These are phyloP conservation scores for Heliamphora exappendiculata DNA, from an alignment of 148 eudicot genomes.

Conservation along the genomic window DNA sequence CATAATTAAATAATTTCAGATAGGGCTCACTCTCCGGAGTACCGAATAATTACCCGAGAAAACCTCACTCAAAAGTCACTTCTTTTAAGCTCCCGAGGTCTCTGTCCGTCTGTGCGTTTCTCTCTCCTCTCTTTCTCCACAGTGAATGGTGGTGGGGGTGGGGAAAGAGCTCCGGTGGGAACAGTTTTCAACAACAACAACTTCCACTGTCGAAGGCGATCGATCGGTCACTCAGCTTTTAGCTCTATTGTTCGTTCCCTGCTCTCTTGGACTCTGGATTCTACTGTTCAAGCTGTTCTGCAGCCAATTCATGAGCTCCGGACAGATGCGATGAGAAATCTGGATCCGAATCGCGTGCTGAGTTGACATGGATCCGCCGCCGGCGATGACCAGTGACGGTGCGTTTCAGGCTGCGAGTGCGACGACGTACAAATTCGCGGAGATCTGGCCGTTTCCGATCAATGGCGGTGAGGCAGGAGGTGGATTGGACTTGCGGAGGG, in stretches of 20 bases:
- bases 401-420: conserved; percentile 19
- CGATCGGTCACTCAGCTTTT: conserved; percentile 11
- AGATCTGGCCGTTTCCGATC: conserved; percentile 69
- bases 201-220: conserved; percentile 23
- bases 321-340: not conserved
- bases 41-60: conserved; percentile 55
- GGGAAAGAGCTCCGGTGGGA: conserved; percentile 7
- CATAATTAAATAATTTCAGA: too few species aligned
- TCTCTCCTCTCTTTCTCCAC: not conserved
- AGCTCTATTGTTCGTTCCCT: conserved; percentile 6
- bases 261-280: too few species aligned
- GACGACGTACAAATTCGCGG: conserved; percentile 38
- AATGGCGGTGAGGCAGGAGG: conserved; percentile 11
- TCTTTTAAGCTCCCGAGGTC: conserved; percentile 39
- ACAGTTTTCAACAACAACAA: conserved; percentile 25
- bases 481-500: conserved; percentile 12
- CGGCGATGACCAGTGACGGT: conserved; percentile 33
- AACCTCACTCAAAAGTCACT: conserved; percentile 53
- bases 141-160: conserved; percentile 6
- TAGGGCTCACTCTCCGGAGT: too few species aligned
- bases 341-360: not conserved
- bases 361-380: conserved; percentile 51
- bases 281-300: too few species aligned
- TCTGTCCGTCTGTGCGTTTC: conserved; percentile 3
- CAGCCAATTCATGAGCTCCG: not conserved